Evolutionary conservation across 495 filamentous ascomycete genomes (phyloP).

Genomic region (Penicillium coffeae): DNA sequence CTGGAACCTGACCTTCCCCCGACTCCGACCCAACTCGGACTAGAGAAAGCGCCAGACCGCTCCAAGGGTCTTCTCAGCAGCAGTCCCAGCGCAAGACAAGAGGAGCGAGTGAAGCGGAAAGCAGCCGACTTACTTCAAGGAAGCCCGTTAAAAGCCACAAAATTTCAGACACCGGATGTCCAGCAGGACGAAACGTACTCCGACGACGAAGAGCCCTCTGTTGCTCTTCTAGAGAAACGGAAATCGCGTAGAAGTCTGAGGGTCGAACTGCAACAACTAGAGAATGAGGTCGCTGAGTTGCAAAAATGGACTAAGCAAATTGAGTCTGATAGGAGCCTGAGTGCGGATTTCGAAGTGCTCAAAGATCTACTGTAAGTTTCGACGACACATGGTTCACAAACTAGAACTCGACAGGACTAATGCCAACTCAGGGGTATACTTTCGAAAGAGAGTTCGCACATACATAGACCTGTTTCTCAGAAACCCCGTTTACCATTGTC

Average conservation of each 20-base stretch:
- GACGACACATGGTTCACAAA: not conserved
- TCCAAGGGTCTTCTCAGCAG: slow-evolving; percentile 37
- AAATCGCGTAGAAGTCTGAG: slow-evolving; percentile 27
- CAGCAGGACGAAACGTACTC: slow-evolving; percentile 10
- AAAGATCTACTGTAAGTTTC: slow-evolving; percentile 31
- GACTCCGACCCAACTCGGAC: slow-evolving; percentile 59
- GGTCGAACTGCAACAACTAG: slow-evolving; percentile 30
- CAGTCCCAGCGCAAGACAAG: slow-evolving; percentile 38
- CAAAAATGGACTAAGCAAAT: slow-evolving; percentile 31
- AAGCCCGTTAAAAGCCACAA: slow-evolving; percentile 32
- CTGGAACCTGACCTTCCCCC: slow-evolving; percentile 68
- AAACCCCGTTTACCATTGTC: slow-evolving; percentile 27
- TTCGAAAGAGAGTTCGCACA: slow-evolving; percentile 21
- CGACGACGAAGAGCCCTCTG: slow-evolving; percentile 14
- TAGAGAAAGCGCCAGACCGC: slow-evolving; percentile 42
- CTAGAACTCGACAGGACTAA: slow-evolving; percentile 9
- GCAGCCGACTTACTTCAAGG: slow-evolving; percentile 17
- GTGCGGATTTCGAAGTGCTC: slow-evolving; percentile 11
- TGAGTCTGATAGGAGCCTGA: slow-evolving; percentile 22
- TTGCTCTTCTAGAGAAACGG: slow-evolving; percentile 28
- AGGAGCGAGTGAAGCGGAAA: slow-evolving; percentile 26
- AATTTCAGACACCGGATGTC: slow-evolving; percentile 13
- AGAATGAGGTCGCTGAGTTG: slow-evolving; percentile 35
- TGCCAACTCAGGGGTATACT: slow-evolving; percentile 22
- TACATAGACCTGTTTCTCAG: slow-evolving; percentile 7